Base-by-base conservation (phyloP, 129 eudicot species). In the Centella asiatica region DNA sequence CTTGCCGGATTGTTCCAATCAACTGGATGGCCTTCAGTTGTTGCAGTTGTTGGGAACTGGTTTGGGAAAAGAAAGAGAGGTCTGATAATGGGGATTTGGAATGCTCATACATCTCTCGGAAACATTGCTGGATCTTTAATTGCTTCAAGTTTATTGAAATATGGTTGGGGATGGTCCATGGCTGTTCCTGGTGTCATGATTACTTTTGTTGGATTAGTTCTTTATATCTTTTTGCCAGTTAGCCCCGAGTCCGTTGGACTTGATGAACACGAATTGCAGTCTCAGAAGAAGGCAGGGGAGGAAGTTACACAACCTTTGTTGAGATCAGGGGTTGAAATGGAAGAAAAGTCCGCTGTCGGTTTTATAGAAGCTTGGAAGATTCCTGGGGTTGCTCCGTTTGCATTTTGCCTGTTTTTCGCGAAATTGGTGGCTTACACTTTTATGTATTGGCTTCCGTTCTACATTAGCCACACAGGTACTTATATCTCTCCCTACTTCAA, bases 151-250 rank as follows among this genome's bases (percentile, higher is more conserved):
- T 72, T 90, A 66, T 75, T 90, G 78, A 84, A 79, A 72, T 79
- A 80, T 39, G 97, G 95, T 40, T 90, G 97, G 97, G 95, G 97
- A 58, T 90, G 97, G 97, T 90, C 95, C 4, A 66, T 86, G 89
- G 82, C 77, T 51, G 86, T 81, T 57, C 97, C 97, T 32, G 95
- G 94, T 45, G 13, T 77, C 44, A 78, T 83, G 67, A 81, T 86
- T 44, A 68, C 56, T 27, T 61, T 83, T 15, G 53, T 79, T 34
- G 97, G 95, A 10, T 25, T 83, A 19, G 27, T 86, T 31, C 81
- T 90, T 31, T 81, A 80, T 44, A 48, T 86, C 42, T 57, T 82
- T 60, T 79, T 90, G 71, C 95, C 97, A 0, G 94, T 83, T 68
- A 86, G 80, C 69, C 97, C 97, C 10, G 82, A 79, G 19, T 70